Percentiles rank a stretch among this genome's conserved stretches.
Evolutionary conservation across 148 eudicot species (phyloP).

Genomic region (Chenopodium berlandieri): DNA sequence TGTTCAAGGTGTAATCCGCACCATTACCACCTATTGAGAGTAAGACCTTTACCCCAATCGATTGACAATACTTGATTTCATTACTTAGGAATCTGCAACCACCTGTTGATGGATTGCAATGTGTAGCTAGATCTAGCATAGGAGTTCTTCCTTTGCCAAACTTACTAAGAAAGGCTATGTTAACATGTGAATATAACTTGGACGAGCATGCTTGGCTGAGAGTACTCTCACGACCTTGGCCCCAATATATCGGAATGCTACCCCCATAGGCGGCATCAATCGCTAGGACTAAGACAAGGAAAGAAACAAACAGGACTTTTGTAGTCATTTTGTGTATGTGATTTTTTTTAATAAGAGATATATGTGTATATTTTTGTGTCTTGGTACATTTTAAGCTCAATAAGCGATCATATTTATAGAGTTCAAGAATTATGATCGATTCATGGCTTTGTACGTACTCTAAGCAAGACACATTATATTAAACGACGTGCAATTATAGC

Average conservation of each 20-base stretch:
- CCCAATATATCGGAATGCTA: not conserved
- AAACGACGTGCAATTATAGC: too few relatives aligned
- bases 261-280: not conserved
- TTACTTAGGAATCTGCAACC: slow-evolving; percentile 23
- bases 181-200: slow-evolving; percentile 21
- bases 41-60: slow-evolving; percentile 29
- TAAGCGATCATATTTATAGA: too few relatives aligned
- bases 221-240: slow-evolving; percentile 21
- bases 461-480: too few relatives aligned
- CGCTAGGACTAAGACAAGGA: not conserved
- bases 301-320: too few relatives aligned
- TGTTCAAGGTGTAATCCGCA: slow-evolving; percentile 23
- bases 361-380: too few relatives aligned
- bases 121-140: slow-evolving; percentile 28
- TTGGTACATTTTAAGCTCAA: too few relatives aligned
- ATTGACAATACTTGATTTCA: slow-evolving; percentile 30
- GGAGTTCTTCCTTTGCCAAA: slow-evolving; percentile 32
- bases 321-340: too few relatives aligned
- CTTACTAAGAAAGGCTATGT: slow-evolving; percentile 31
- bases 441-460: too few relatives aligned
- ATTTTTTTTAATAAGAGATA: too few relatives aligned
- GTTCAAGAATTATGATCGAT: too few relatives aligned
- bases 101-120: slow-evolving; percentile 19
- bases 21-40: slow-evolving; percentile 40
- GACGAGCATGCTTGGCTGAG: slow-evolving; percentile 33